Evolutionary conservation across 805 yeast genomes (phyloP).

Genomic region (Hanseniaspora meyeri): DNA sequence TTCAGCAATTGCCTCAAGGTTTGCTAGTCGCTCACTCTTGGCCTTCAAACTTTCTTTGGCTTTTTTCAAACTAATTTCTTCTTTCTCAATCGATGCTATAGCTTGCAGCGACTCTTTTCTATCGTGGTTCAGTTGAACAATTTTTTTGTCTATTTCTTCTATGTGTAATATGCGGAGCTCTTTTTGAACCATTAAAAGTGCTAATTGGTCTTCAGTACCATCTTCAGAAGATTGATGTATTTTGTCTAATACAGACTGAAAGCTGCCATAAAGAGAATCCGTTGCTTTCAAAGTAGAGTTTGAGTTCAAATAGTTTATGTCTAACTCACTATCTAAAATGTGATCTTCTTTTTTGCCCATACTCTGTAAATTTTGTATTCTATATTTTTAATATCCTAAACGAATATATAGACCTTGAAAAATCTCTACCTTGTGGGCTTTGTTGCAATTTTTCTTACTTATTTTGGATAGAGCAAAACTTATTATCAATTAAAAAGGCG

Average conservation of each 20-base stretch:
- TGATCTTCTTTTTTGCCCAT: neutral
- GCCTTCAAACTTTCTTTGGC: slow-evolving; percentile 30
- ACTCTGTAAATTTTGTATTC: neutral
- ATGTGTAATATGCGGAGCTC: slow-evolving; percentile 54
- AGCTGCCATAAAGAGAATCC: neutral
- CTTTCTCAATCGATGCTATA: slow-evolving; percentile 48
- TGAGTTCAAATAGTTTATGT: neutral
- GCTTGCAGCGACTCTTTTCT: slow-evolving; percentile 45
- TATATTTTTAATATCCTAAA: neutral
- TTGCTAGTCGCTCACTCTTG: slow-evolving; percentile 13
- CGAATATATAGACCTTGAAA: too few species aligned
- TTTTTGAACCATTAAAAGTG: slow-evolving; percentile 49
- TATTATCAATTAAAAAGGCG: too few species aligned
- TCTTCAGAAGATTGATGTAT: slow-evolving; percentile 30
- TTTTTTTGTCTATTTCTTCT: slow-evolving; percentile 46
- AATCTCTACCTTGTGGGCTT: too few species aligned
- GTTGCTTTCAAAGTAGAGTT: too few species aligned
- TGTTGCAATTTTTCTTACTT: too few species aligned
- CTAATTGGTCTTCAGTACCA: slow-evolving; percentile 35
- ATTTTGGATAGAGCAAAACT: too few species aligned
- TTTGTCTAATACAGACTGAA: slow-evolving; percentile 30
- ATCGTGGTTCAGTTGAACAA: slow-evolving; percentile 38
- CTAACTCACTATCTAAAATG: neutral
- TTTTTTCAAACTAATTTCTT: slow-evolving; percentile 38
- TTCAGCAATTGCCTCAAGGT: slow-evolving; percentile 14